Evolutionary conservation across 2,329 filamentous ascomycete species (phyloP).

Genomic region (Nothomitra cinnamomea): DNA sequence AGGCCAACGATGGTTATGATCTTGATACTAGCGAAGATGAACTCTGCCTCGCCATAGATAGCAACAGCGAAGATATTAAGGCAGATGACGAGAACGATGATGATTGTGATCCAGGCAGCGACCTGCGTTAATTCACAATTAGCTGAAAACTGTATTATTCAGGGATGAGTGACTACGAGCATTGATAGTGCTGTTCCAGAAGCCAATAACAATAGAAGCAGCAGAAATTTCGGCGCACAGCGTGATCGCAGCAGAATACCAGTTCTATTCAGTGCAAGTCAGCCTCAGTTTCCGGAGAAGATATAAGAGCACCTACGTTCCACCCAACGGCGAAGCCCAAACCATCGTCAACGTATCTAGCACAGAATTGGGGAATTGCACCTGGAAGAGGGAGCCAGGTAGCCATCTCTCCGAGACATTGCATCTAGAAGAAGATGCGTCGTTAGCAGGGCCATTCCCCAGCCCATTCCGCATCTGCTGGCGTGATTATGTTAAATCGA

Average conservation of each 20-base stretch:
- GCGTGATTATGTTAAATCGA: neutral
- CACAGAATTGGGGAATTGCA: slow-evolving; percentile 24
- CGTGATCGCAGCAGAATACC: slow-evolving; percentile 30
- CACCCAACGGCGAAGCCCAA: slow-evolving; percentile 25
- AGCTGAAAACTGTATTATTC: slow-evolving; percentile 19
- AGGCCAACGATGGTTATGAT: slow-evolving; percentile 30
- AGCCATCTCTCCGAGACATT: slow-evolving; percentile 23
- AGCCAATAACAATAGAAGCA: slow-evolving; percentile 43
- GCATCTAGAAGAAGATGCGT: slow-evolving; percentile 3
- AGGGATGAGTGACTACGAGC: slow-evolving; percentile 15
- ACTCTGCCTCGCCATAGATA: slow-evolving; percentile 33
- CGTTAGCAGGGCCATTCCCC: neutral
- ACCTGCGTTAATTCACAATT: slow-evolving; percentile 37
- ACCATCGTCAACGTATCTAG: slow-evolving; percentile 11
- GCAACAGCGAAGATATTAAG: slow-evolving; percentile 40
- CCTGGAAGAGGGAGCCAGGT: slow-evolving; percentile 25
- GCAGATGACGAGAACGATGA: slow-evolving; percentile 35
- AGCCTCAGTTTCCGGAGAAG: slow-evolving; percentile 21
- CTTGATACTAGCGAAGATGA: slow-evolving; percentile 34
- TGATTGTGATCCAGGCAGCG: slow-evolving; percentile 24
- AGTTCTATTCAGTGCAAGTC: slow-evolving; percentile 23
- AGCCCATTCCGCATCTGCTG: neutral
- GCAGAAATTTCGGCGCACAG: slow-evolving; percentile 43
- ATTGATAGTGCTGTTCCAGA: slow-evolving; percentile 32
- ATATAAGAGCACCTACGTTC: slow-evolving; percentile 28